Evolutionary conservation across 1,284 basidiomycete genomes (phyloP).

Genomic region (Pisolithus thermaeus): DNA sequence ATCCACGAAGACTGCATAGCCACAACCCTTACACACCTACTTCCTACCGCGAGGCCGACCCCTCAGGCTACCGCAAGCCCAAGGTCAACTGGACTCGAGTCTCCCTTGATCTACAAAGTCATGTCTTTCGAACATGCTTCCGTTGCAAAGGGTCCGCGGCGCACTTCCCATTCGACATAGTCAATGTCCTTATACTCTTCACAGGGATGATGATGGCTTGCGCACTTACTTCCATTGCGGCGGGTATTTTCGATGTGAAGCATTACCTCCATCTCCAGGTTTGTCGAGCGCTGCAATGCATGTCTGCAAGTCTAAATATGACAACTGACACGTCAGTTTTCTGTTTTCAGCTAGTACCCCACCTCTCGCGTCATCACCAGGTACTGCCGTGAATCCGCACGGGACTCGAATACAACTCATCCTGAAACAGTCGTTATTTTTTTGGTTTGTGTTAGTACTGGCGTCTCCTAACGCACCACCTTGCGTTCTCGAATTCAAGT

Average conservation of each 20-base stretch:
- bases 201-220: constrained; percentile 72
- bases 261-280: constrained; percentile 84
- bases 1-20: too few relatives aligned
- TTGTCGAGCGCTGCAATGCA: constrained; percentile 10
- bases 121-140: constrained; percentile 79
- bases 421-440: constrained; percentile 16
- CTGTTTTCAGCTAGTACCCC: constrained; percentile 51
- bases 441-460: constrained; percentile 59
- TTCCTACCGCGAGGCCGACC: too few relatives aligned
- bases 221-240: constrained; percentile 64
- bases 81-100: too few relatives aligned
- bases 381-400: constrained; percentile 30
- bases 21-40: too few relatives aligned
- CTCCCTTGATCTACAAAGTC: background rate
- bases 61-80: too few relatives aligned
- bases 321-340: constrained; percentile 10
- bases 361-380: constrained; percentile 66
- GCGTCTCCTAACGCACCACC: constrained; percentile 70
- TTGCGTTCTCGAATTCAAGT: constrained; percentile 79
- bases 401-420: constrained; percentile 14
- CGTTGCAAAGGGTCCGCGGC: constrained; percentile 63
- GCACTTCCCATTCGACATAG: background rate
- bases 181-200: background rate
- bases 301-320: background rate
- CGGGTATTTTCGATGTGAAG: constrained; percentile 79